These are phyloP conservation scores for Zygosaccharomyces bailii DNA, from an alignment of 805 yeast genomes.

Conservation along the genomic window DNA sequence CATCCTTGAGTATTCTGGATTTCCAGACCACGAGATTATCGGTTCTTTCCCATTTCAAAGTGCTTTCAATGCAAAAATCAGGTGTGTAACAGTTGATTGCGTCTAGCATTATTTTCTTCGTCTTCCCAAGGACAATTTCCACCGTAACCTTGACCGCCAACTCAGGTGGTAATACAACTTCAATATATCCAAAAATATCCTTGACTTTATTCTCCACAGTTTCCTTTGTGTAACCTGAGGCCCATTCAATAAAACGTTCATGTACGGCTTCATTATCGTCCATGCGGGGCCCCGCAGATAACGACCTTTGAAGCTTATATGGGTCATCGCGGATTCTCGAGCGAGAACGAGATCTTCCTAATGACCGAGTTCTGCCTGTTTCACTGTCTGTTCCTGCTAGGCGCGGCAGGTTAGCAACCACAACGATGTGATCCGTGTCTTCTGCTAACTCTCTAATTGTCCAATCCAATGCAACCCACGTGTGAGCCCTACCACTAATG, in stretches of 20 bases:
- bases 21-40: slow-evolving; percentile 27
- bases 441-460: slow-evolving; percentile 50
- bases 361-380: slow-evolving; percentile 3
- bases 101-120: slow-evolving; percentile 25
- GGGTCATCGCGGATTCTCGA: slow-evolving; percentile 5
- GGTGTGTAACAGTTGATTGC: slow-evolving; percentile 35
- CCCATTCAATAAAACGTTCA: slow-evolving; percentile 27
- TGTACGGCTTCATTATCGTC: slow-evolving; percentile 12
- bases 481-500: slow-evolving; percentile 66
- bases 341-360: slow-evolving; percentile 8
- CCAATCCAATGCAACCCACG: slow-evolving; percentile 84
- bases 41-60: slow-evolving; percentile 26
- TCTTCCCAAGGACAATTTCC: slow-evolving; percentile 33
- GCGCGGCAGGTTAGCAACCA: slow-evolving; percentile 45
- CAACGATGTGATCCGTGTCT: slow-evolving; percentile 64
- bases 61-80: slow-evolving; percentile 29
- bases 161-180: slow-evolving; percentile 19
- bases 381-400: slow-evolving; percentile 10
- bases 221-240: slow-evolving; percentile 30
- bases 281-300: slow-evolving; percentile 13
- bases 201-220: slow-evolving; percentile 24
- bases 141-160: slow-evolving; percentile 34
- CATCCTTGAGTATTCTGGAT: slow-evolving; percentile 27
- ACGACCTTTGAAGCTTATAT: slow-evolving; percentile 9
- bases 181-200: slow-evolving; percentile 25